phyloP scores from a whole-genome alignment of 805 yeast species.

The Diddensiella caesifluorescens region DNA sequence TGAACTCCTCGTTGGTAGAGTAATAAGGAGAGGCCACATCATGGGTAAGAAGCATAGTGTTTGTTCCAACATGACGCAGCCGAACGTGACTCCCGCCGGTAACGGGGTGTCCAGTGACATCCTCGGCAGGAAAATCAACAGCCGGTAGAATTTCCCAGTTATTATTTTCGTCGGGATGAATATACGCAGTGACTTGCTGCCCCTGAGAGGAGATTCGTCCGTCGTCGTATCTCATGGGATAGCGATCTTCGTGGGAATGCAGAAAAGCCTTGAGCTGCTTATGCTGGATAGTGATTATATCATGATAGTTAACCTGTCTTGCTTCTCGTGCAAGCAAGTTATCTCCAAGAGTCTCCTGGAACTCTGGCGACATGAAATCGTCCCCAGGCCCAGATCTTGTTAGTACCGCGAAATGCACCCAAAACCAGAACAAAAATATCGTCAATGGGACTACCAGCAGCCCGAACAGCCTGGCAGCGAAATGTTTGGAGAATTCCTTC shows the following conservation, averaged over 20 bases:
- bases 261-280: constrained; percentile 71
- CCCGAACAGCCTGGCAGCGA: constrained; percentile 63
- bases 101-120: constrained; percentile 44
- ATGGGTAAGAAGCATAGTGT: constrained; percentile 78
- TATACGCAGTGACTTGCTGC: constrained; percentile 75
- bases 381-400: constrained; percentile 94
- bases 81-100: constrained; percentile 70
- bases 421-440: constrained; percentile 85
- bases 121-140: constrained; percentile 38
- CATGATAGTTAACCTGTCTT: constrained; percentile 67
- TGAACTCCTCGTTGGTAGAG: constrained; percentile 92
- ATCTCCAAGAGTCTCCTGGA: constrained; percentile 88
- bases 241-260: constrained; percentile 72
- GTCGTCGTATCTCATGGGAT: constrained; percentile 92
- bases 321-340: constrained; percentile 69
- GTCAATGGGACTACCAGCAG: constrained; percentile 75
- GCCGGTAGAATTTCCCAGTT: constrained; percentile 83
- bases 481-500: constrained; percentile 56
- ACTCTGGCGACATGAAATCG: constrained; percentile 86
- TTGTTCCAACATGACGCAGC: constrained; percentile 73
- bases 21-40: constrained; percentile 93
- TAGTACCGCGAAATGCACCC: constrained; percentile 78
- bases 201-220: constrained; percentile 92
- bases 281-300: constrained; percentile 71
- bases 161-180: constrained; percentile 52